Base-by-base conservation (phyloP, 371 early-diverging fungal species). In the Actinomucor elegans region DNA sequence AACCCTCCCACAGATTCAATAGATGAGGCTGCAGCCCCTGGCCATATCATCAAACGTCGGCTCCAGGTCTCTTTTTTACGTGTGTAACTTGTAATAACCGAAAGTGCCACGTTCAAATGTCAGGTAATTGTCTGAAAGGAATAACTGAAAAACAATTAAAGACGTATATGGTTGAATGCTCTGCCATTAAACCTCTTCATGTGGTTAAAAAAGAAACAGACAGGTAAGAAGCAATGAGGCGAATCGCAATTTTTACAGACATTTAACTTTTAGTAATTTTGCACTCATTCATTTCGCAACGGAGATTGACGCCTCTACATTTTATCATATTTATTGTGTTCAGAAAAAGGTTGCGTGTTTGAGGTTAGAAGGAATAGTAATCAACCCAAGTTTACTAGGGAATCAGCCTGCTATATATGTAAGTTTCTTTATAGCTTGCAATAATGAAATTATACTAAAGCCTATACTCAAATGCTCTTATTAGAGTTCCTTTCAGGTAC, bases 251-350 rank as follows among this genome's bases (percentile, higher is more conserved):
- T 51, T 45, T 18, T 24, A 51, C 50, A 26, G 46, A 51, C 23
- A 58, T 58, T 21, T 51, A 50, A 58, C 47, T 57, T 57, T 52
- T 52, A 28, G 59, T 52, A 52, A 48, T 48, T 58, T 58, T n/a
- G 52, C 42, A 27, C 43, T 58, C 34, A 48, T 52, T 47, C 52
- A 47, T 33, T 57, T 57, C 27, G 52, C n/a, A 45, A 32, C 40
- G 32, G 58, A 57, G 46, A 31, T 51, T 46, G 51, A 51, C 26
- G 58, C 58, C 32, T 29, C 47, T 29, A 52, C 59, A 26, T 58
- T 58, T 58, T 58, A 58, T 23, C 15, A 52, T 21, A 20, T 52
- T 42, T 52, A 58, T 42, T 41, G 52, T 48, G 34, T 58, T 34
- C 42, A 58, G 31, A 48, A 52, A 52, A 48, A 41, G 42, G 20